Evolutionary conservation across 805 yeast species (phyloP).

Genomic region (Saccharomyces eubayanus): DNA sequence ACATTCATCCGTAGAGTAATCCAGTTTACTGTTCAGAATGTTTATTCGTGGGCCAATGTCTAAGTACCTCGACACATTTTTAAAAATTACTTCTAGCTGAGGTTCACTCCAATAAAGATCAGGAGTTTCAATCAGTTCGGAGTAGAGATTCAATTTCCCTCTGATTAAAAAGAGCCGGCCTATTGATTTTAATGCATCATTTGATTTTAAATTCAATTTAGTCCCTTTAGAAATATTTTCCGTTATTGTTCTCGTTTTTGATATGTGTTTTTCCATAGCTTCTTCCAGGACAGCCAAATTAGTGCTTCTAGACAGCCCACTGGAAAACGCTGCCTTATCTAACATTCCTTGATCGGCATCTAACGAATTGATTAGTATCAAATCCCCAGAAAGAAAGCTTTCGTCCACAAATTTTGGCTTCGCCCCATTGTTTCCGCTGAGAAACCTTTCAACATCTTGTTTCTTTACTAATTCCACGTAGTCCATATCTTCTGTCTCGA

Average conservation of each 20-base stretch:
- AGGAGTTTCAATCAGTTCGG: conserved; percentile 85
- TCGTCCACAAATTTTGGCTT: conserved; percentile 15
- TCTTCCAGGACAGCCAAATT: conserved; percentile 73
- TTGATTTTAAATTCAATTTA: conserved; percentile 42
- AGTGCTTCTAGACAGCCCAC: conserved; percentile 81
- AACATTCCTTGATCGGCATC: conserved; percentile 42
- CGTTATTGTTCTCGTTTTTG: conserved; percentile 53
- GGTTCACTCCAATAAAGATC: conserved; percentile 94
- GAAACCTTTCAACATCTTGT: conserved; percentile 3
- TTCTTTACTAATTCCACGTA: conserved; percentile 40
- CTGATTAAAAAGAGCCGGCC: conserved; percentile 70
- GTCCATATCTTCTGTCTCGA: conserved; percentile 85
- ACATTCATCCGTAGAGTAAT: conserved; percentile 85
- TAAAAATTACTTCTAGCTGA: conserved; percentile 65
- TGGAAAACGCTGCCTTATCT: conserved; percentile 83
- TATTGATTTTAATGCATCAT: conserved; percentile 57
- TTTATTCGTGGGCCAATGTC: conserved; percentile 73
- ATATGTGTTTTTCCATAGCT: conserved; percentile 60
- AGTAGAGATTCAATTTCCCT: conserved; percentile 76
- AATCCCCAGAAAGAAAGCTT: conserved; percentile 56
- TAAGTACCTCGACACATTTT: conserved; percentile 56
- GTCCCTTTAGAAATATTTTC: conserved; percentile 59
- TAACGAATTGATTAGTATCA: conserved; percentile 53
- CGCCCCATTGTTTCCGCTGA: not conserved
- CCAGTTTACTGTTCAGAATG: conserved; percentile 75